A percentile compares a stretch with the other conserved stretches of the same genome.
phyloP scores from a whole-genome alignment of 2,329 filamentous ascomycete species.

The Rhexocercosporidium sp. region DNA sequence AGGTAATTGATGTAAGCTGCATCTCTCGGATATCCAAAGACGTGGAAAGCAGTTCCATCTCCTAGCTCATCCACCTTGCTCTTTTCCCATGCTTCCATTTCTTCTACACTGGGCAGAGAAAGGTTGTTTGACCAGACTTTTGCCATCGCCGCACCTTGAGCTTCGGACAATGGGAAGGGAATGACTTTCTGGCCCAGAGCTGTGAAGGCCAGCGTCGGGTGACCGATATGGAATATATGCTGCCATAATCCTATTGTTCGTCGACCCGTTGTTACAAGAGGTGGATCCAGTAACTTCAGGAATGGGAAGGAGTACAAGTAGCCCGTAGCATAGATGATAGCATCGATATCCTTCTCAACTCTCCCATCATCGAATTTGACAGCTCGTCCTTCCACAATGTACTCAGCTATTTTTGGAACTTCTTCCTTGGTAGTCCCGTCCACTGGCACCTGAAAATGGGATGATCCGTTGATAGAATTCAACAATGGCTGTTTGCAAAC shows the following conservation, averaged over 20 bases:
- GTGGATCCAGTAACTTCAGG: conserved; percentile 52
- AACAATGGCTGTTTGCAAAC: conserved; percentile 66
- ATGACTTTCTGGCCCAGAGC: conserved; percentile 81
- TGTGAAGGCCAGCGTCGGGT: conserved; percentile 80
- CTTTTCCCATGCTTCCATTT: conserved; percentile 75
- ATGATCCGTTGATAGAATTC: conserved; percentile 63
- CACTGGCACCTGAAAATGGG: conserved; percentile 42
- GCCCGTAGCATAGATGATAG: conserved; percentile 85
- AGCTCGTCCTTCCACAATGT: conserved; percentile 57
- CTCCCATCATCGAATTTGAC: conserved; percentile 71
- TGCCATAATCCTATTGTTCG: conserved; percentile 76
- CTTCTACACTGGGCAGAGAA: conserved; percentile 61
- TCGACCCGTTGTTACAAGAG: conserved; percentile 70
- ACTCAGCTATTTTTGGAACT: conserved; percentile 63
- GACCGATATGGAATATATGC: conserved; percentile 76
- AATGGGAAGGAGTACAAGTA: conserved; percentile 89
- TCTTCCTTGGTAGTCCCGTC: conserved; percentile 50
- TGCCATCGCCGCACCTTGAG: conserved; percentile 77
- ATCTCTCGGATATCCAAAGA: conserved; percentile 62
- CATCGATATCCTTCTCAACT: conserved; percentile 71
- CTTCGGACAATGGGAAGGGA: conserved; percentile 83
- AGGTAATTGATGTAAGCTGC: conserved; percentile 72
- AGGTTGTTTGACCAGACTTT: conserved; percentile 78
- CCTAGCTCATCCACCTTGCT: conserved; percentile 47
- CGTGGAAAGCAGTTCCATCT: conserved; percentile 51